phyloP scores from a whole-genome alignment of 2,329 filamentous ascomycete species.

The Penicillium nordicum region DNA sequence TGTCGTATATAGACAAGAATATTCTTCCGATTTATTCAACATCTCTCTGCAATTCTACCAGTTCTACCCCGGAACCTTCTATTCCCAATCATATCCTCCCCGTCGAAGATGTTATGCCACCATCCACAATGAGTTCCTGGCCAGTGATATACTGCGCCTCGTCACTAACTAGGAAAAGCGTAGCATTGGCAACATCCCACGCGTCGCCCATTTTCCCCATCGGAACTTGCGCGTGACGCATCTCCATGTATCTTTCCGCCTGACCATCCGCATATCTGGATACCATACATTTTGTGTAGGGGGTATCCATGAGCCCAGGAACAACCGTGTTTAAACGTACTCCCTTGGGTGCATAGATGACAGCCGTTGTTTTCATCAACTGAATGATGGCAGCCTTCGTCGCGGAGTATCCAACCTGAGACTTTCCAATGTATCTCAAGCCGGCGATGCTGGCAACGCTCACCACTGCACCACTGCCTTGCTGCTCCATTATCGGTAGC shows the following conservation, averaged over 20 bases:
- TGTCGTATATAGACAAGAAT: not conserved
- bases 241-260: constrained; percentile 40
- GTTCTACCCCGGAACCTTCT: not conserved
- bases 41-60: not conserved
- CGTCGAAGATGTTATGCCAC: constrained; percentile 32
- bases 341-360: constrained; percentile 39
- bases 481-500: constrained; percentile 25
- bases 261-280: constrained; percentile 46
- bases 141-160: constrained; percentile 36
- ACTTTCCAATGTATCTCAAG: constrained; percentile 51
- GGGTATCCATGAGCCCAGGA: constrained; percentile 57
- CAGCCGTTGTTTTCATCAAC: constrained; percentile 50
- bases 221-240: constrained; percentile 25
- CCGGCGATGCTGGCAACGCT: constrained; percentile 53
- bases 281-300: constrained; percentile 47
- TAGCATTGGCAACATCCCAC: constrained; percentile 35
- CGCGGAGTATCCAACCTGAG: constrained; percentile 54
- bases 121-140: constrained; percentile 37
- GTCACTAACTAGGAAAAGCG: constrained; percentile 30
- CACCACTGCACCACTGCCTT: constrained; percentile 41
- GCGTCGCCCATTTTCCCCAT: constrained; percentile 34
- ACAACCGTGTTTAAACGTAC: constrained; percentile 54
- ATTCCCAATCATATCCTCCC: not conserved
- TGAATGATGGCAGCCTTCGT: constrained; percentile 53
- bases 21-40: not conserved